Evolutionary conservation across 106 monocot species (phyloP).

Genomic region (Hemerocallis citrina): DNA sequence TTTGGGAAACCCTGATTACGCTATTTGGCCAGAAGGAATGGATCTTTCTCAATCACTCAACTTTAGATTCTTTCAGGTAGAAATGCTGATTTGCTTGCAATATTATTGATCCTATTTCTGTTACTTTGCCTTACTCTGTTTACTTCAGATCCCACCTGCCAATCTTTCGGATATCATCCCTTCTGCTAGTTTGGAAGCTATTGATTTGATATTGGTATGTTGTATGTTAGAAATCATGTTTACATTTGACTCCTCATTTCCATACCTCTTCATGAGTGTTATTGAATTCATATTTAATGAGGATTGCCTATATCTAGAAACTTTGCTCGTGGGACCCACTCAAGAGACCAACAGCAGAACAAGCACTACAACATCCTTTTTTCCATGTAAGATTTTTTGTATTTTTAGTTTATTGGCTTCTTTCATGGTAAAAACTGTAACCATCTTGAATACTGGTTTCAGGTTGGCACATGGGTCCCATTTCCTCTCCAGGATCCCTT

Average conservation of each 20-base stretch:
- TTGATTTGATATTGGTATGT: constrained; percentile 68
- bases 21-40: constrained; percentile 62
- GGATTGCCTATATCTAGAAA: constrained; percentile 18
- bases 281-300: not conserved
- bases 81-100: not conserved
- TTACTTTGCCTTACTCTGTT: not conserved
- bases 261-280: not conserved
- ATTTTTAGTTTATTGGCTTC: not conserved
- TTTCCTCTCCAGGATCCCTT: constrained; percentile 24
- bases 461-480: constrained; percentile 37
- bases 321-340: constrained; percentile 83
- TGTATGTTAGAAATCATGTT: not conserved
- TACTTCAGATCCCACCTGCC: constrained; percentile 40
- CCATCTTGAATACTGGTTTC: constrained; percentile 5
- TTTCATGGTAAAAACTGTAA: not conserved
- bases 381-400: constrained; percentile 52
- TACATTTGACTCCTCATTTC: not conserved
- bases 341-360: constrained; percentile 70
- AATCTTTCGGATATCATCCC: constrained; percentile 60
- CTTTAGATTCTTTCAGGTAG: constrained; percentile 63
- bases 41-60: constrained; percentile 27
- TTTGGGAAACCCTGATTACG: constrained; percentile 70
- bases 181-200: constrained; percentile 74
- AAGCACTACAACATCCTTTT: constrained; percentile 78
- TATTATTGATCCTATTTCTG: not conserved